Conservation (phyloP, 106 monocot species). For the Platanthera guangdongensis region DNA sequence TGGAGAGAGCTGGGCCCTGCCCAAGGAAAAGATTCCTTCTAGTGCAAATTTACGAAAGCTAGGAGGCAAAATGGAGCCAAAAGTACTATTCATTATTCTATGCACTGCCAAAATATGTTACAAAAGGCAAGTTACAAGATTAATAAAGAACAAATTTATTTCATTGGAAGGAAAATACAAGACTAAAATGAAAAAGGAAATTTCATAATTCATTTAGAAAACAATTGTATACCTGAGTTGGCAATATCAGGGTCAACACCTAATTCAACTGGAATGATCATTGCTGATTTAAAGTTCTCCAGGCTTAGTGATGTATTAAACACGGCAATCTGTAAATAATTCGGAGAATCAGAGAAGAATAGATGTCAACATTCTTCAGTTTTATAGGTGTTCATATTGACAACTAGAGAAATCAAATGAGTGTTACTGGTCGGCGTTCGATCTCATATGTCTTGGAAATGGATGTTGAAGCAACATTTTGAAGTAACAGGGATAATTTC, state of each 20-base stretch:
- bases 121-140: neutral
- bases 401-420: slow-evolving; percentile 5
- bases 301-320: slow-evolving; percentile 79
- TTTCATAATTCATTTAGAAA: neutral
- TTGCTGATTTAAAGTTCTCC: slow-evolving; percentile 83
- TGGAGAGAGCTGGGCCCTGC: slow-evolving; percentile 67
- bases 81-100: slow-evolving; percentile 46
- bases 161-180: neutral
- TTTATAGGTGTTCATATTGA: neutral
- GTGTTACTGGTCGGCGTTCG: slow-evolving; percentile 79
- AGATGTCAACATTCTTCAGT: slow-evolving; percentile 8
- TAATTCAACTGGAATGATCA: slow-evolving; percentile 82
- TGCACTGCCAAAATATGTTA: slow-evolving; percentile 47
- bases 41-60: slow-evolving; percentile 57
- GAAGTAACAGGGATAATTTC: slow-evolving; percentile 56
- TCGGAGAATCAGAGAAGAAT: neutral
- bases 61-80: slow-evolving; percentile 61
- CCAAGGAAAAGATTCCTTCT: slow-evolving; percentile 79
- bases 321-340: slow-evolving; percentile 62
- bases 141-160: neutral
- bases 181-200: neutral
- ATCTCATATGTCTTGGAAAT: slow-evolving; percentile 74
- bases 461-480: slow-evolving; percentile 47
- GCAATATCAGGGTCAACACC: slow-evolving; percentile 80
- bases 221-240: slow-evolving; percentile 54